Evolutionary conservation across 495 filamentous ascomycete species (phyloP), one percentile per base, ranked within the genome.

Genomic region (Beverwykella pulmonaria): DNA sequence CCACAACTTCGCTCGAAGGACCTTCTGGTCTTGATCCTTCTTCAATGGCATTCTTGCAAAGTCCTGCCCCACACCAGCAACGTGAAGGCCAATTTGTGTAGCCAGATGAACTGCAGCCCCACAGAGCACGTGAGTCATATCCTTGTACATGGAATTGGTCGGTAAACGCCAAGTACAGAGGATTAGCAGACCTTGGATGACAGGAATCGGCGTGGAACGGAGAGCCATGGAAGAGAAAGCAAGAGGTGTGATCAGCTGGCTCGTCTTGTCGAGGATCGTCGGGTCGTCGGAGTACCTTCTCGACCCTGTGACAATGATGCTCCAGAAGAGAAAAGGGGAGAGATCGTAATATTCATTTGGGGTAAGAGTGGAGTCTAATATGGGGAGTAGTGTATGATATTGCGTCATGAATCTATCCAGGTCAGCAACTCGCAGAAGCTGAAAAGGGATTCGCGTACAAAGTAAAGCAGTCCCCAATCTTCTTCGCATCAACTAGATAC

Each of bases 311-410:
- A 65, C 63, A 25, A 76, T 55, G 39, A 86, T 73, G 1, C 76
- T 66, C 82, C 82, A 84, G 59, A 84, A 84, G 0, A 86, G 73
- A 54, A 84, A 80, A 0, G 79, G 75, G 0, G 79, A 84, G 50
- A 77, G 75, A 0, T 71, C 61, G 64, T 80, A 81, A 47, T 78
- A 81, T 0, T 76, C 53, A 59, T 84, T 78, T 0, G 83, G 82
- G 2, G 50, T 71, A 1, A 69, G 77, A 3, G 63, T 54, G 0
- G 75, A 73, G 44, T 82, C 78, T 0, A 84, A 71, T 9, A 84
- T 79, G 0, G 81, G 80, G 0, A 84, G 62, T 54, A 83, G 79
- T 1, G 72, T 74, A 15, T 79, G 74, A 68, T 82, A 83, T 17
- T 82, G 65, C 1, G 68, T 65, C 57, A 83, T 82, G 65, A 78